phyloP scores from a whole-genome alignment of 352 stramenopile genomes.

The Phytopythium vexans region DNA sequence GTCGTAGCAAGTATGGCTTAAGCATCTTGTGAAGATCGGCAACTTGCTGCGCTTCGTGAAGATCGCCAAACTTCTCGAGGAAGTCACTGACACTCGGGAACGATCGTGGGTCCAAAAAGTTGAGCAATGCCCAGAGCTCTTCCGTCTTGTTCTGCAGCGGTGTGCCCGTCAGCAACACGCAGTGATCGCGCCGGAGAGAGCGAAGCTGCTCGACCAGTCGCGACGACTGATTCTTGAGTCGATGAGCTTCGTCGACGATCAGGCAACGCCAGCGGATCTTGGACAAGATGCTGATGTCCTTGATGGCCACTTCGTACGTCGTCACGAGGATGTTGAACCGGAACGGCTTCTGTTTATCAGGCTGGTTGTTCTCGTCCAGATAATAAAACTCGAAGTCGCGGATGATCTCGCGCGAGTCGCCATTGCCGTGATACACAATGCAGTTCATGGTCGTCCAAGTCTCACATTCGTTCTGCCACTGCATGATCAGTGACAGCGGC shows the following conservation, averaged over 20 bases:
- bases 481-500: constrained; percentile 97
- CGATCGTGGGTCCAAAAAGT: constrained; percentile 95
- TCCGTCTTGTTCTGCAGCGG: constrained; percentile 97
- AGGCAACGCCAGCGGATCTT: constrained; percentile 94
- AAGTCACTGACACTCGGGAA: constrained; percentile 95
- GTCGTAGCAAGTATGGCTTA: constrained; percentile 86
- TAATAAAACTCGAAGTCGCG: constrained; percentile 96
- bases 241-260: constrained; percentile 88
- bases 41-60: constrained; percentile 86
- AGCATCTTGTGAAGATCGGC: constrained; percentile 89
- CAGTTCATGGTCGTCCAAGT: constrained; percentile 99
- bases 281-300: constrained; percentile 89
- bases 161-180: constrained; percentile 83
- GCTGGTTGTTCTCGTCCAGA: constrained; percentile 55
- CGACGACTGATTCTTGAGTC: constrained; percentile 86
- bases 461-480: constrained; percentile 99
- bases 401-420: constrained; percentile 91
- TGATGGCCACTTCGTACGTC: constrained; percentile 90
- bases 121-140: constrained; percentile 99
- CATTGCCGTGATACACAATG: constrained; percentile 98
- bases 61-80: constrained; percentile 89
- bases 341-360: constrained; percentile 82
- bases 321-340: constrained; percentile 90
- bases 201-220: constrained; percentile 85
- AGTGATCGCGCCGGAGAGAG: constrained; percentile 75